A percentile compares a stretch with the other conserved stretches of the same genome.
phyloP scores from a whole-genome alignment of 2,329 filamentous ascomycete genomes.

The Colletotrichum musae region DNA sequence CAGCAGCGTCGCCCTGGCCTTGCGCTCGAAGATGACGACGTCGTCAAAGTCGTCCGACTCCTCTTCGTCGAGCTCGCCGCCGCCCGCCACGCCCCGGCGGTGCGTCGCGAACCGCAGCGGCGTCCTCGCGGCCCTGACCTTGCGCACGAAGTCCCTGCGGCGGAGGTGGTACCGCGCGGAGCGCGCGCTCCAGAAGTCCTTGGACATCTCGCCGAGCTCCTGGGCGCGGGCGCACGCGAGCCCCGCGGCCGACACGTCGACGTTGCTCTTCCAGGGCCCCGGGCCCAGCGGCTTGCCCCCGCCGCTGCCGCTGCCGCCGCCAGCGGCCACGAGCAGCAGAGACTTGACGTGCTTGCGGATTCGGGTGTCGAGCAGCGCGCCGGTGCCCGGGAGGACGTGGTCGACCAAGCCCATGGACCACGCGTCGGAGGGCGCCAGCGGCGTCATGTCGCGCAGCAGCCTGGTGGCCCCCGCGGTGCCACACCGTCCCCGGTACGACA shows the following conservation, averaged over 20 bases:
- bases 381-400: slow-evolving; percentile 53
- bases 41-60: slow-evolving; percentile 54
- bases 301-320: slow-evolving; percentile 27
- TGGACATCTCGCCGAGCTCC: slow-evolving; percentile 58
- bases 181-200: slow-evolving; percentile 58
- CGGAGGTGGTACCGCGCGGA: slow-evolving; percentile 54
- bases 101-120: slow-evolving; percentile 57
- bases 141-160: slow-evolving; percentile 57
- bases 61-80: slow-evolving; percentile 51
- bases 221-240: slow-evolving; percentile 51
- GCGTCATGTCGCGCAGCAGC: slow-evolving; percentile 54
- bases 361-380: slow-evolving; percentile 50
- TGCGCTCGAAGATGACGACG: slow-evolving; percentile 44
- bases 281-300: slow-evolving; percentile 34
- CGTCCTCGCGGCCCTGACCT: slow-evolving; percentile 53
- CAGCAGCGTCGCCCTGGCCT: slow-evolving; percentile 30
- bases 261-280: slow-evolving; percentile 52
- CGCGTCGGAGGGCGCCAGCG: slow-evolving; percentile 55
- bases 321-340: slow-evolving; percentile 43
- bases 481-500: slow-evolving; percentile 56
- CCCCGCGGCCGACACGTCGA: slow-evolving; percentile 49
- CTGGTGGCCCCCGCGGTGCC: slow-evolving; percentile 49
- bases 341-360: slow-evolving; percentile 52
- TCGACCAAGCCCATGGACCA: slow-evolving; percentile 55
- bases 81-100: slow-evolving; percentile 44